Evolutionary conservation across 768 basidiomycete genomes (phyloP).

Genomic region (Myochromella boudieri): DNA sequence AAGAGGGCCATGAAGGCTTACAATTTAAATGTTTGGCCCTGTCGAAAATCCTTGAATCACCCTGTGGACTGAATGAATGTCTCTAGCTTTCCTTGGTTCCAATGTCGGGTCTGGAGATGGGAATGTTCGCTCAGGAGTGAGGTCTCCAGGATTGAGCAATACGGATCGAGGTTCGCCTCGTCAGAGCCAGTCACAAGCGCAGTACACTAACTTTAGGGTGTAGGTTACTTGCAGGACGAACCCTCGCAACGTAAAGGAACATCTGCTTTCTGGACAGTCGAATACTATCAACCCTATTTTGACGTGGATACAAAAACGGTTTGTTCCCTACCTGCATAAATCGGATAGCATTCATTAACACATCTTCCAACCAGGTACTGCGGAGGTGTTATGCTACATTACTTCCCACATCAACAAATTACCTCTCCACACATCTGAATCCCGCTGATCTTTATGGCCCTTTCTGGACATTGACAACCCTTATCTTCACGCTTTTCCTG

Average conservation of each 20-base stretch:
- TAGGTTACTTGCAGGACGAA: constrained; percentile 68
- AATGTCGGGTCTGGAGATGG: constrained; percentile 29
- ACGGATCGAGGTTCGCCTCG: constrained; percentile 49
- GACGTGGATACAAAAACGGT: constrained; percentile 84
- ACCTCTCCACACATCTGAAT: constrained; percentile 59
- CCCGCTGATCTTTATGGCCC: constrained; percentile 86
- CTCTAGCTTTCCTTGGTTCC: constrained; percentile 57
- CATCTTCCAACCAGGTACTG: constrained; percentile 50
- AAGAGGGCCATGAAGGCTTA: constrained; percentile 68
- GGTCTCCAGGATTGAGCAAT: constrained; percentile 44
- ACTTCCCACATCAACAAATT: constrained; percentile 68
- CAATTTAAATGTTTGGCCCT: constrained; percentile 65
- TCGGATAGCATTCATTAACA: background rate
- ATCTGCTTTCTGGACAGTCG: constrained; percentile 74
- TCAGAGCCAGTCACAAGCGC: background rate
- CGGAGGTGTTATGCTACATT: constrained; percentile 76
- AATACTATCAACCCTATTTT: constrained; percentile 87
- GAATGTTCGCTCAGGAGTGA: constrained; percentile 26
- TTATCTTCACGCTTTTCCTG: constrained; percentile 90
- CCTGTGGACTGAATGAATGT: background rate
- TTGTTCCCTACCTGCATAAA: constrained; percentile 8
- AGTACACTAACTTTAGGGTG: background rate
- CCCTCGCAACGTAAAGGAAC: constrained; percentile 41
- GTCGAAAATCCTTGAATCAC: background rate
- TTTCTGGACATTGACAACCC: constrained; percentile 96